A percentile compares a stretch with the other conserved stretches of the same genome.
Conservation (phyloP, 2,329 filamentous ascomycete species). For the Aspergillus awamori region DNA sequence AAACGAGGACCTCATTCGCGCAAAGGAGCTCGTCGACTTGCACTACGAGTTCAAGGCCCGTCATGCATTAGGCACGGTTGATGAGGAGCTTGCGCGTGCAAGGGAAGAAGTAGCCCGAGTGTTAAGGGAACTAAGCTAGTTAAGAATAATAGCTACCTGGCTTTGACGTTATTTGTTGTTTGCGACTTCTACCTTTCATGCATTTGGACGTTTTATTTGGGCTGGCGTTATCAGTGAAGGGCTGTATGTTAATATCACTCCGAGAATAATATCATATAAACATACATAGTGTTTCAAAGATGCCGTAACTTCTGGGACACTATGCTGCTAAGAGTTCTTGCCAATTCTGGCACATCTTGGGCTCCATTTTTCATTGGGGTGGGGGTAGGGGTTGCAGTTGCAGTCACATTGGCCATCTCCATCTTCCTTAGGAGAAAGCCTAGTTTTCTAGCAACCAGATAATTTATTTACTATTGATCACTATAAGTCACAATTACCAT, state of each 20-base stretch:
- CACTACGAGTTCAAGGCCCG: conserved; percentile 60
- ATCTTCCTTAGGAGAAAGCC: too few species aligned
- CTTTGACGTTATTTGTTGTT: background rate
- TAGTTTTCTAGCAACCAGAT: too few species aligned
- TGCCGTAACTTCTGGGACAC: too few species aligned
- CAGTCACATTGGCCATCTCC: too few species aligned
- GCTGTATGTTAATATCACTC: background rate
- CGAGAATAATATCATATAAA: too few species aligned
- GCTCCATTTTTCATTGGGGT: too few species aligned
- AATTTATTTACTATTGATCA: too few species aligned
- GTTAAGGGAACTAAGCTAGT: conserved; percentile 34
- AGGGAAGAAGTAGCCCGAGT: conserved; percentile 52
- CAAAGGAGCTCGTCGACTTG: conserved; percentile 59
- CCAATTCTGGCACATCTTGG: too few species aligned
- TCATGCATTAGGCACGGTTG: conserved; percentile 46
- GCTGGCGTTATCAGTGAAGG: background rate
- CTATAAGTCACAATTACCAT: too few species aligned
- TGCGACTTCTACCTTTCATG: background rate
- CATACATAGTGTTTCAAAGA: too few species aligned
- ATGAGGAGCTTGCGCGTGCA: conserved; percentile 53
- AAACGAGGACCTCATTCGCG: conserved; percentile 57
- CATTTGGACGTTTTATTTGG: background rate
- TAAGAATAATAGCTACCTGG: background rate
- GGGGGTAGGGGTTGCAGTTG: too few species aligned
- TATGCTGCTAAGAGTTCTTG: too few species aligned